Evolutionary conservation across 2,329 filamentous ascomycete genomes (phyloP).

Genomic region (Periconia sp.): DNA sequence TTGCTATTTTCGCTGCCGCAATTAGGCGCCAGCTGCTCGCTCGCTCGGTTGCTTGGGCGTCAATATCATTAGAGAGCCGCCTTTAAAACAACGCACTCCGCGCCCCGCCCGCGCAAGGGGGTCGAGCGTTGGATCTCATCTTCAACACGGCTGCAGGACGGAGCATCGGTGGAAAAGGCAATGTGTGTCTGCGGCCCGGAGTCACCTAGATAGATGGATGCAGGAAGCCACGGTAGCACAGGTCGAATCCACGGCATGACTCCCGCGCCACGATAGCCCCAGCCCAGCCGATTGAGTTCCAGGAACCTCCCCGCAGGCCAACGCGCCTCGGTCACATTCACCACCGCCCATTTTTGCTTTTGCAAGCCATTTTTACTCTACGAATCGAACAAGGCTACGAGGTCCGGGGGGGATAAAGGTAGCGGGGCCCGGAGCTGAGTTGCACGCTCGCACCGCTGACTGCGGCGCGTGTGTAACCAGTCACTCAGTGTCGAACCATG

Average conservation of each 20-base stretch:
- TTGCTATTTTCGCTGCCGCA: conserved; percentile 9
- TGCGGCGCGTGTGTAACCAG: conserved; percentile 22
- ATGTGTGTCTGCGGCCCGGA: conserved; percentile 15
- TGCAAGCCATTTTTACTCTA: not conserved
- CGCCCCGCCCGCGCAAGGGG: conserved; percentile 13
- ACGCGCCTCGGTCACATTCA: conserved; percentile 10
- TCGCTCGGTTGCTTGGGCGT: conserved; percentile 30
- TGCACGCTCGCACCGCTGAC: conserved; percentile 21
- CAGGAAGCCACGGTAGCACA: conserved; percentile 38
- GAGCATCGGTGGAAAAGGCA: conserved; percentile 7
- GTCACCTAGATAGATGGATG: conserved; percentile 33
- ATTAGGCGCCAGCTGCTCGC: conserved; percentile 10
- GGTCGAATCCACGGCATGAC: conserved; percentile 39
- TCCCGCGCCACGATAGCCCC: conserved; percentile 38
- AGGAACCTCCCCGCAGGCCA: conserved; percentile 17
- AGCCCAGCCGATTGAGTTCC: conserved; percentile 23
- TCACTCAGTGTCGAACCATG: conserved; percentile 22
- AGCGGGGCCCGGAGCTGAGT: conserved; percentile 20
- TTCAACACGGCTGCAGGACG: no score
- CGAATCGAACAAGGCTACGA: conserved; percentile 4
- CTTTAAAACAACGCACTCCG: conserved; percentile 6
- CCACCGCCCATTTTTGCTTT: conserved; percentile 13
- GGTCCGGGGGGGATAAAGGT: conserved; percentile 20
- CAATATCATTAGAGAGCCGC: conserved; percentile 25
- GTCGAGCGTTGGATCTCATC: conserved; percentile 16